Evolutionary conservation across 2,329 filamentous ascomycete species (phyloP).

Genomic region (Nemania diffusa): DNA sequence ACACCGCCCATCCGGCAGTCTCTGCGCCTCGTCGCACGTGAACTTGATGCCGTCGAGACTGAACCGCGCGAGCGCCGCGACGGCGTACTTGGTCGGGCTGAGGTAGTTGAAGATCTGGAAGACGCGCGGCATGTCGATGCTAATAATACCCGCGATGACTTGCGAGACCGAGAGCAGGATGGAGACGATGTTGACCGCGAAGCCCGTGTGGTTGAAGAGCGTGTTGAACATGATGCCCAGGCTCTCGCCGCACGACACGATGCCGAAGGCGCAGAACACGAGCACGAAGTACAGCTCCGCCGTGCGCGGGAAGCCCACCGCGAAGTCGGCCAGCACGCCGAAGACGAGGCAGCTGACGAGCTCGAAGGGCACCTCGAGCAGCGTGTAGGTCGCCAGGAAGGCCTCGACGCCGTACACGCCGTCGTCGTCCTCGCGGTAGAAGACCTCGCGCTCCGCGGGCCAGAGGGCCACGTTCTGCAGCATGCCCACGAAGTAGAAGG

Average conservation of each 20-base stretch:
- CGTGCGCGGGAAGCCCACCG: slow-evolving; percentile 71
- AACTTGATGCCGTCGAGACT: slow-evolving; percentile 70
- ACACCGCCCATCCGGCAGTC: slow-evolving; percentile 69
- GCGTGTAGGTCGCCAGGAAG: slow-evolving; percentile 76
- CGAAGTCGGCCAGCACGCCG: slow-evolving; percentile 70
- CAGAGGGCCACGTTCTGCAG: slow-evolving; percentile 82
- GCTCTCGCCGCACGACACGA: slow-evolving; percentile 79
- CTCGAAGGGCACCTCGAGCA: slow-evolving; percentile 78
- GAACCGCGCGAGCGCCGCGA: slow-evolving; percentile 74
- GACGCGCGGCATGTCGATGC: slow-evolving; percentile 73
- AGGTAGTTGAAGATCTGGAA: slow-evolving; percentile 77
- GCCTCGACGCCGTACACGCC: slow-evolving; percentile 76
- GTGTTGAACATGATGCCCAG: slow-evolving; percentile 85
- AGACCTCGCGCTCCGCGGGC: slow-evolving; percentile 77
- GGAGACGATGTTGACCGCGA: slow-evolving; percentile 78
- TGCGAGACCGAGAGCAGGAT: slow-evolving; percentile 76
- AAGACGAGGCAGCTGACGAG: slow-evolving; percentile 73
- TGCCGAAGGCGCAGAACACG: slow-evolving; percentile 75
- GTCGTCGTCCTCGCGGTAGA: slow-evolving; percentile 81
- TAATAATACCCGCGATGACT: slow-evolving; percentile 77
- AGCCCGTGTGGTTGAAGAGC: slow-evolving; percentile 77
- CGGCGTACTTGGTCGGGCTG: slow-evolving; percentile 75
- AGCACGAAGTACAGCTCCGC: slow-evolving; percentile 73
- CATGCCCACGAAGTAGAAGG: slow-evolving; percentile 81
- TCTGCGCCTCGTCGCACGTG: slow-evolving; percentile 70